Conservation (phyloP, 257 asterid species). For the Sherardia arvensis region DNA sequence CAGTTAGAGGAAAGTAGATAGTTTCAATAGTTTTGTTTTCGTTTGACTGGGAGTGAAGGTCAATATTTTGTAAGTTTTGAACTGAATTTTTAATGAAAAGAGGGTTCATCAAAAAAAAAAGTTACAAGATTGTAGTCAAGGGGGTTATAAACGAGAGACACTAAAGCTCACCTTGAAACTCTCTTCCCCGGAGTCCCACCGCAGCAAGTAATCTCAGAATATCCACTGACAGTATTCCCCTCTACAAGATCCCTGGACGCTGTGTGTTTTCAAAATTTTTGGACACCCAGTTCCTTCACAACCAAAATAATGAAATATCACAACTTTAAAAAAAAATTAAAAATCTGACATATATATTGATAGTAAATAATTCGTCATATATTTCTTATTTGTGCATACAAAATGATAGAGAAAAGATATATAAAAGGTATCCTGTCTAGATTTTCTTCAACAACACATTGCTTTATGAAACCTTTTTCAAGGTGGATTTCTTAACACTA, state of each 20-base stretch:
- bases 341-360: too few species aligned
- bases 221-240: slow-evolving; percentile 69
- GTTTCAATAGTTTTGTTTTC: too few species aligned
- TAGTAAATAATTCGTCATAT: too few species aligned
- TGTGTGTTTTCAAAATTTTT: slow-evolving; percentile 66
- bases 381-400: too few species aligned
- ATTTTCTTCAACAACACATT: not conserved
- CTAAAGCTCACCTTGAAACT: slow-evolving; percentile 68
- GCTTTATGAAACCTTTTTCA: too few species aligned
- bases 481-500: too few species aligned
- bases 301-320: slow-evolving; percentile 1
- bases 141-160: slow-evolving; percentile 8
- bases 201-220: slow-evolving; percentile 88
- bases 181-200: slow-evolving; percentile 96
- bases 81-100: too few species aligned
- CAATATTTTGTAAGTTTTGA: too few species aligned
- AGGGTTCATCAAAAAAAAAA: too few species aligned
- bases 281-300: slow-evolving; percentile 82
- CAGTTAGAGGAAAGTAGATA: too few species aligned
- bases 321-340: not conserved
- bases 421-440: not conserved
- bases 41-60: too few species aligned
- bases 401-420: too few species aligned
- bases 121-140: not conserved
- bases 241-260: slow-evolving; percentile 86